Evolutionary conservation across 306 rosid genomes (phyloP), one percentile per base, ranked within the genome.

Genomic region (Acacia crassicarpa): DNA sequence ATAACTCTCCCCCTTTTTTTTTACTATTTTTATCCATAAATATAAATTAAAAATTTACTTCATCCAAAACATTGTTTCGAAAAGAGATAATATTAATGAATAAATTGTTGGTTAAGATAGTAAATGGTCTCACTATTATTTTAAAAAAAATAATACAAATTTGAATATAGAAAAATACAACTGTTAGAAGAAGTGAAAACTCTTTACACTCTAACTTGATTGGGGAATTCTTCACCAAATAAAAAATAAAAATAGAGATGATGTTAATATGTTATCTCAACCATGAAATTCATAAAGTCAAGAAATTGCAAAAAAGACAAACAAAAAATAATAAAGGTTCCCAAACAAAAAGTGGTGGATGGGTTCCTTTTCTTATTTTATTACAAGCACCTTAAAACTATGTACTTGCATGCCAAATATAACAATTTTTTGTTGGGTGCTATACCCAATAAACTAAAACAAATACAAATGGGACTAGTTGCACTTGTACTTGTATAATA

Each of bases 291-390:
- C 65, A 76, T 49, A 16, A 11, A 51, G 4, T 8, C 3, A 14
- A 15, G 20, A n/a, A 58, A 58, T 22, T 58, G 15, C 32, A n/a
- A 58, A 58, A 22, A 58, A 22, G 62, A n/a, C 27, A 58, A 58
- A 58, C 12, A 22, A 56, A n/a, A n/a, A 2, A n/a, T 17, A 2
- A 58, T 19, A n/a, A 8, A 20, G 11, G 62, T n/a, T 56, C 68
- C 32, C 77, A 83, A 30, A 66, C 32, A 20, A 68, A 76, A 76
- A 62, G 41, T 76, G 70, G 71, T 70, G 13, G 16, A 46, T 67
- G 58, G 82, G 79, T 80, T 75, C 71, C 16, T 62, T 40, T 13
- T 63, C 67, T 70, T 61, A 51, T 66, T 76, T 61, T 48, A 71
- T 41, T 78, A 53, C 19, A 19, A 9, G 66, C 45, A 67, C 59